Base-by-base conservation (phyloP, 164 flowering plant genomes). In the Vitis riparia region DNA sequence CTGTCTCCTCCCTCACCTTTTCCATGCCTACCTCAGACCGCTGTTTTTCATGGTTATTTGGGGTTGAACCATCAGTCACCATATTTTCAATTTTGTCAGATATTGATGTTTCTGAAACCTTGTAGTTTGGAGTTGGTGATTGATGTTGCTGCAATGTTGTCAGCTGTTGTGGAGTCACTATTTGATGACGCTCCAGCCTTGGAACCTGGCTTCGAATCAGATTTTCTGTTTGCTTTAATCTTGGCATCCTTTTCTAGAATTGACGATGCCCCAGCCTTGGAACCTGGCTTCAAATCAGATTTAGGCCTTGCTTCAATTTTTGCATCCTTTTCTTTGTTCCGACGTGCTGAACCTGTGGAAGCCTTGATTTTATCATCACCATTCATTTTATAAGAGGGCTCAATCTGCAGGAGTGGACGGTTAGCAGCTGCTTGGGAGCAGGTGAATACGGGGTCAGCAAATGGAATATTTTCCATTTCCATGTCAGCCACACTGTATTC, bases 401-500 rank as follows among this genome's bases (percentile, higher is more conserved):
- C 91, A 71, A 86, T 79, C 15, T 88, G 81, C 47, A 88, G 71
- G 49, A 80, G 63, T 57, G 83, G 84, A 50, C 76, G 84, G 56
- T 73, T 71, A 6, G 69, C 14, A 29, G 79, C 73, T 59, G 81
- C 74, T 62, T 81, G 63, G 15, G 78, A 16, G 55, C 75, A 70
- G 23, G 75, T 67, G 66, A 71, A 72, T 48, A 74, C 65, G 51
- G 69, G 59, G 49, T 77, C 78, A 49, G 68, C 17, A 51, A 61
- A 67, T 68, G 76, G 68, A 44, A 68, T 37, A 51, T 14, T 60
- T 12, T 66, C 27, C 72, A 19, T 17, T 17, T 60, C 47, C 72
- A 88, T 27, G 74, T 90, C 98, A 5, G 89, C 74, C 19, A 90
- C 94, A 67, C 76, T 83, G 47, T 86, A 87, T 59, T 88, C 73